phyloP scores from a whole-genome alignment of 805 yeast species.

The Metschnikowia shivogae region DNA sequence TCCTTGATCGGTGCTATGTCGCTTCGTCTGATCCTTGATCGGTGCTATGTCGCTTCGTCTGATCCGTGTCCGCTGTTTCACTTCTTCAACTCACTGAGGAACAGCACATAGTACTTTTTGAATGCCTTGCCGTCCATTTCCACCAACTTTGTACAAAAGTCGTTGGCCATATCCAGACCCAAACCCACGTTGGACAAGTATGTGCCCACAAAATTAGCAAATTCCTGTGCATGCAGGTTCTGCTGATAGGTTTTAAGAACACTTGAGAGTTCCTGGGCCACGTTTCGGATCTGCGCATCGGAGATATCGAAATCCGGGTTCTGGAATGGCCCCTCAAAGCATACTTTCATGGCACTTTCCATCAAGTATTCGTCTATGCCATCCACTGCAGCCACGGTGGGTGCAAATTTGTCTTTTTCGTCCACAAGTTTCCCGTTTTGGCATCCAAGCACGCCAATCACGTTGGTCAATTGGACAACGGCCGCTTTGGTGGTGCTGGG shows the following conservation, averaged over 20 bases:
- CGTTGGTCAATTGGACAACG: constrained; percentile 61
- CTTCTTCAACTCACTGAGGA: constrained; percentile 33
- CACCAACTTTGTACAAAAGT: constrained; percentile 57
- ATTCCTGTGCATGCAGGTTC: constrained; percentile 36
- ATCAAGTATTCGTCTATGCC: constrained; percentile 70
- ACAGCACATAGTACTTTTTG: constrained; percentile 61
- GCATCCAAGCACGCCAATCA: constrained; percentile 58
- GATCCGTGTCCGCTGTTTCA: too few species aligned
- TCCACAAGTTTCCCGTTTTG: constrained; percentile 63
- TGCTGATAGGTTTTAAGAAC: constrained; percentile 54
- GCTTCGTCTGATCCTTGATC: too few species aligned
- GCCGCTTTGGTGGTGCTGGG: constrained; percentile 65
- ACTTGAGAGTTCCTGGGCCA: constrained; percentile 70
- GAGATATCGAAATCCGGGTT: constrained; percentile 58
- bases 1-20: too few species aligned
- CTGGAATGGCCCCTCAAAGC: constrained; percentile 79
- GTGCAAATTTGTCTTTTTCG: constrained; percentile 49
- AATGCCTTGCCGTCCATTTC: constrained; percentile 58
- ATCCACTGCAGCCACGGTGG: constrained; percentile 50
- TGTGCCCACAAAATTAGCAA: constrained; percentile 43
- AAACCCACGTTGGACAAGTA: constrained; percentile 57
- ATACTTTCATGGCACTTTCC: constrained; percentile 59
- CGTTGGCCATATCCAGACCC: constrained; percentile 55
- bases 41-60: too few species aligned
- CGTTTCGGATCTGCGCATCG: constrained; percentile 75